These are phyloP conservation scores for Leishmania arabica DNA, from an alignment of 208 protist genomes.

Conservation along the genomic window DNA sequence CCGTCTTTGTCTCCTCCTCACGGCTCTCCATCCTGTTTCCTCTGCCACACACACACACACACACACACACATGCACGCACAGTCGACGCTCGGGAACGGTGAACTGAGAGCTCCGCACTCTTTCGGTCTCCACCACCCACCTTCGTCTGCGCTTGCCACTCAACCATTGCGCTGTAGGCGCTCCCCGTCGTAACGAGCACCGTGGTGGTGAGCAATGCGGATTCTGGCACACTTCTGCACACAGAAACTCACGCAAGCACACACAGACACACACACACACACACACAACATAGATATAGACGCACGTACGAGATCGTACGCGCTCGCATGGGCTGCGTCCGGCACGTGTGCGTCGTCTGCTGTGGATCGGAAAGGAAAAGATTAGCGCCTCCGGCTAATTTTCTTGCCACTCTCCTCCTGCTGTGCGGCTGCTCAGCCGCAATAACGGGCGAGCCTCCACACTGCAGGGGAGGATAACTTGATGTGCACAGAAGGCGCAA, in stretches of 20 bases:
- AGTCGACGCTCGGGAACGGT: not conserved
- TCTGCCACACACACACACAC: not conserved
- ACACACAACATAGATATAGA: not conserved
- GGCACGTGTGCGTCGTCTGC: not conserved
- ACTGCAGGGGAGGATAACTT: not conserved
- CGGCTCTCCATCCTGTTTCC: not conserved
- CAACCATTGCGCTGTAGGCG: not conserved
- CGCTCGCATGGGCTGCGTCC: not conserved
- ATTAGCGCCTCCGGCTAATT: not conserved
- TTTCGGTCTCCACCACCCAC: not conserved
- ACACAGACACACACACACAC: not conserved
- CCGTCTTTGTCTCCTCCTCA: not conserved
- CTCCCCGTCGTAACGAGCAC: not conserved
- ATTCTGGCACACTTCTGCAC: not conserved
- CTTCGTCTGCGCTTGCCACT: not conserved
- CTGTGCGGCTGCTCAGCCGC: not conserved
- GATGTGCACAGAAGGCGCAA: not conserved
- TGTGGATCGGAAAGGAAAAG: not conserved
- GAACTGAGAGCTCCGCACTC: not conserved
- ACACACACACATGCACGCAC: not conserved
- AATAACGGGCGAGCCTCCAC: not conserved
- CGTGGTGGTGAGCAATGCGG: not conserved
- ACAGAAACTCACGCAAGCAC: not conserved
- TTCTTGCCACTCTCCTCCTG: not conserved
- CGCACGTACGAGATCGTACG: not conserved